These are phyloP conservation scores for Gossypium ekmanianum DNA, from an alignment of 345 rosid species.

Conservation along the genomic window DNA sequence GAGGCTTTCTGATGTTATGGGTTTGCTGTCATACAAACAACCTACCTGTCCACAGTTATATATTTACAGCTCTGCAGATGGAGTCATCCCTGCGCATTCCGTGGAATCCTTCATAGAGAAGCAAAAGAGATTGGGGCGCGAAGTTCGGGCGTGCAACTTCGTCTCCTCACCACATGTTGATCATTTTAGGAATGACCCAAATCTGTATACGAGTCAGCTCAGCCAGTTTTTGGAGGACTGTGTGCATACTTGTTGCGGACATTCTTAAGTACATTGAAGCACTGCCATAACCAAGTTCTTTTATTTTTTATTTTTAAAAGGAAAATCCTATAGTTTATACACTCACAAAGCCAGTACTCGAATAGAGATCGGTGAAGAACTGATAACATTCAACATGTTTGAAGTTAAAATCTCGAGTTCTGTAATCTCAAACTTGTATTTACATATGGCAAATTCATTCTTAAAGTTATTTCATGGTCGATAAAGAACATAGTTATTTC, in stretches of 20 bases:
- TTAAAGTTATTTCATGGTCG: neutral
- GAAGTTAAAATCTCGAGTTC: neutral
- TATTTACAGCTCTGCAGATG: slow-evolving; percentile 92
- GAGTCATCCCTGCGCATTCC: slow-evolving; percentile 73
- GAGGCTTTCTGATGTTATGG: slow-evolving; percentile 71
- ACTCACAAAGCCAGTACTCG: neutral
- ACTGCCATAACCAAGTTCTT: slow-evolving; percentile 4
- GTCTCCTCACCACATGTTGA: slow-evolving; percentile 93
- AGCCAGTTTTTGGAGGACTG: slow-evolving; percentile 71
- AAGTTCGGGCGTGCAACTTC: slow-evolving; percentile 90
- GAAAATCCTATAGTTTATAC: neutral
- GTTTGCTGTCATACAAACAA: slow-evolving; percentile 62
- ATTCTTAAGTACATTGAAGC: slow-evolving; percentile 20
- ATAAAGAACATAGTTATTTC: neutral
- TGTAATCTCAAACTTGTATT: neutral
- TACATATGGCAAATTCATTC: neutral
- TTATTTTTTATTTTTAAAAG: neutral
- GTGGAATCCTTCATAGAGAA: slow-evolving; percentile 86
- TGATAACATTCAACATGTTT: neutral
- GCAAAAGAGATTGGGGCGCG: slow-evolving; percentile 70
- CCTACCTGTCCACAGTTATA: slow-evolving; percentile 93
- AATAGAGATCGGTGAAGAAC: neutral
- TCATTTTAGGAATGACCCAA: slow-evolving; percentile 89
- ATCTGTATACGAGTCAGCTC: slow-evolving; percentile 67
- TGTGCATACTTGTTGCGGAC: slow-evolving; percentile 53